Percentiles rank a stretch among this genome's conserved stretches.
Evolutionary conservation across 768 basidiomycete species (phyloP).

Genomic region (Russula ochroleuca): DNA sequence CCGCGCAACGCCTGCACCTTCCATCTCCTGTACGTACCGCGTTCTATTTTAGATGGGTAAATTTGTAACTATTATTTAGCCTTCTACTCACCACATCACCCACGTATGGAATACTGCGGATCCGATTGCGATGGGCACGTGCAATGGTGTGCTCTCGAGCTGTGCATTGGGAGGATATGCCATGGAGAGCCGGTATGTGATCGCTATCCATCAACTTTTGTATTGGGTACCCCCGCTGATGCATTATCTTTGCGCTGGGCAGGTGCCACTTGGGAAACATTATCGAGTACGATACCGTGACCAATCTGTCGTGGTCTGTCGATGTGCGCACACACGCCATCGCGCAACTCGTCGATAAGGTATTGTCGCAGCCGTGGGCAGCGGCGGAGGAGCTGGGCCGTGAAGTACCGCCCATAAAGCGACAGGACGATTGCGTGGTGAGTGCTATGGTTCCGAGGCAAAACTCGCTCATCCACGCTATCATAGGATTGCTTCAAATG

Average conservation of each 20-base stretch:
- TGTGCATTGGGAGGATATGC: conserved; percentile 88
- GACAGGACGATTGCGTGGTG: conserved; percentile 65
- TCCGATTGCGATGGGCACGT: conserved; percentile 84
- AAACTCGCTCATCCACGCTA: background rate
- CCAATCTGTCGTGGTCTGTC: conserved; percentile 78
- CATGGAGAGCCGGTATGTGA: conserved; percentile 57
- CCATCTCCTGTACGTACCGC: conserved; percentile 64
- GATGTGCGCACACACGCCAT: conserved; percentile 81
- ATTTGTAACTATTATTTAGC: conserved; percentile 38
- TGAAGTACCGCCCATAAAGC: conserved; percentile 53
- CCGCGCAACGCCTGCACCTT: conserved; percentile 77
- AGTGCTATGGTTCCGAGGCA: conserved; percentile 32
- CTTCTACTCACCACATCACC: conserved; percentile 68
- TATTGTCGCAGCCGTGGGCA: conserved; percentile 69
- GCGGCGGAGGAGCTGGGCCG: conserved; percentile 54
- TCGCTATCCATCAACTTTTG: background rate
- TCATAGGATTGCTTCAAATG: conserved; percentile 64
- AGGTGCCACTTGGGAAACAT: conserved; percentile 87
- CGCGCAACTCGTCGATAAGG: conserved; percentile 66
- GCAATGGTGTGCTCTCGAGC: conserved; percentile 67
- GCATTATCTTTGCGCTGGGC: background rate
- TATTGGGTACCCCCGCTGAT: background rate
- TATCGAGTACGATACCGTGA: conserved; percentile 90
- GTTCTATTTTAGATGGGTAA: conserved; percentile 4
- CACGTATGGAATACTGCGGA: conserved; percentile 94